A percentile compares a stretch with the other conserved stretches of the same genome.
These are phyloP conservation scores for Claviceps quebecensis DNA, from an alignment of 2,329 filamentous ascomycete genomes.

Conservation along the genomic window DNA sequence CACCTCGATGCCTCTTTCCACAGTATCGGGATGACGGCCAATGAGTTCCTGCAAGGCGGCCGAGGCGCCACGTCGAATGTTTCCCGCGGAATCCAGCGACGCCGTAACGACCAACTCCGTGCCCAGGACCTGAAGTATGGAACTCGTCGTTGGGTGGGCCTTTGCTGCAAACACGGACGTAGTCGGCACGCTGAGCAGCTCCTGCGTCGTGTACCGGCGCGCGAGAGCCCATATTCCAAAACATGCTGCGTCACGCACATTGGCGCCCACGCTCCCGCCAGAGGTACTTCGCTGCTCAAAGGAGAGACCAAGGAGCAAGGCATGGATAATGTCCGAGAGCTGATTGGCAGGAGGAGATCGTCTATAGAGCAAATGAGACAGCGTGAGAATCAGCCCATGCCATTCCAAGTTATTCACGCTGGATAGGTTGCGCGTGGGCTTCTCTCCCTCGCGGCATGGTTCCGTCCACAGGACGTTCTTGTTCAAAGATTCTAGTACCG, in stretches of 20 bases:
- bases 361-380: slow-evolving; percentile 76
- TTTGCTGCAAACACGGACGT: slow-evolving; percentile 28
- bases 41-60: slow-evolving; percentile 90
- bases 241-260: slow-evolving; percentile 87
- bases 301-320: slow-evolving; percentile 62
- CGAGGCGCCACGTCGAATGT: slow-evolving; percentile 83
- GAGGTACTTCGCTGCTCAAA: slow-evolving; percentile 83
- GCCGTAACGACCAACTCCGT: slow-evolving; percentile 70
- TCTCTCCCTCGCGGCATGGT: slow-evolving; percentile 19
- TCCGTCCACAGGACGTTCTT: slow-evolving; percentile 41
- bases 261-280: slow-evolving; percentile 73
- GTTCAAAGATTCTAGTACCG: slow-evolving; percentile 58
- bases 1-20: slow-evolving; percentile 67
- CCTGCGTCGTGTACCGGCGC: slow-evolving; percentile 67
- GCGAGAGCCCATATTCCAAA: slow-evolving; percentile 93
- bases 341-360: slow-evolving; percentile 60
- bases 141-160: slow-evolving; percentile 21
- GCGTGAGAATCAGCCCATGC: slow-evolving; percentile 82
- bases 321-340: slow-evolving; percentile 60
- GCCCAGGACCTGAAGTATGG: slow-evolving; percentile 63
- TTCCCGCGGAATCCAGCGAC: slow-evolving; percentile 78
- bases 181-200: slow-evolving; percentile 52
- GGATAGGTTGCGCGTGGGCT: slow-evolving; percentile 45
- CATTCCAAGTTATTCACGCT: slow-evolving; percentile 72
- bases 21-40: slow-evolving; percentile 77